Evolutionary conservation across 176 grass and related monocot genomes (phyloP), one percentile per base, ranked within the genome.

Genomic region (Zizania latifolia): DNA sequence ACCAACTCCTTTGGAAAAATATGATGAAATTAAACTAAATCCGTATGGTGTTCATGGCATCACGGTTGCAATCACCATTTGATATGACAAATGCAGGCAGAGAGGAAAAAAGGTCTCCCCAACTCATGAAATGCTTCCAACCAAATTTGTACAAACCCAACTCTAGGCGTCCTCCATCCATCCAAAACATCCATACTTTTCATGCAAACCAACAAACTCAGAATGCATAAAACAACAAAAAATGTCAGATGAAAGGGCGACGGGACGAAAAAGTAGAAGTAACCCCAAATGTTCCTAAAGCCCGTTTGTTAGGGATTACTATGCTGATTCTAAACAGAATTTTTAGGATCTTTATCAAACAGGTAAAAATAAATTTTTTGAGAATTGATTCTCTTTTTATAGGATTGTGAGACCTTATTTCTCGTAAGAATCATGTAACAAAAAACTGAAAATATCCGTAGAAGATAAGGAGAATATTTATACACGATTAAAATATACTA

Each of bases 121-220:
- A 17, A 1, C 11, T 16, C 55, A 53, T 78, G n/a, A 57, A 68
- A 57, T 57, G 21, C 15, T 1, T 16, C 2, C 16, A 31, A 5
- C 32, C 5, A 44, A 55, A 65, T 57, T 65, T 35, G 27, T 56
- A 22, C 34, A 39, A 38, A 35, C 17, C 32, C 33, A 24, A 41
- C n/a, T n/a, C n/a, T n/a, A n/a, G 62, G 13, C 37, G 43, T 14
- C 43, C 71, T 27, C 27, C 26, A 57, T 51, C 39, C 46, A 44
- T 85, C 59, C 82, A 65, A 78, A 54, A 46, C 36, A 34, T 41
- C 48, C 48, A 53, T 21, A 56, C 66, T 64, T 13, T 3, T 6
- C 28, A 34, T n/a, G 72, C 65, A 61, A 71, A 17, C 45, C 35
- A 76, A 51, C 56, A 63, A 86, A 81, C 35, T n/a, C 63, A 62